A percentile compares a stretch with the other conserved stretches of the same genome.
phyloP scores from a whole-genome alignment of 805 yeast species.

The Zygotorulaspora danielsina region DNA sequence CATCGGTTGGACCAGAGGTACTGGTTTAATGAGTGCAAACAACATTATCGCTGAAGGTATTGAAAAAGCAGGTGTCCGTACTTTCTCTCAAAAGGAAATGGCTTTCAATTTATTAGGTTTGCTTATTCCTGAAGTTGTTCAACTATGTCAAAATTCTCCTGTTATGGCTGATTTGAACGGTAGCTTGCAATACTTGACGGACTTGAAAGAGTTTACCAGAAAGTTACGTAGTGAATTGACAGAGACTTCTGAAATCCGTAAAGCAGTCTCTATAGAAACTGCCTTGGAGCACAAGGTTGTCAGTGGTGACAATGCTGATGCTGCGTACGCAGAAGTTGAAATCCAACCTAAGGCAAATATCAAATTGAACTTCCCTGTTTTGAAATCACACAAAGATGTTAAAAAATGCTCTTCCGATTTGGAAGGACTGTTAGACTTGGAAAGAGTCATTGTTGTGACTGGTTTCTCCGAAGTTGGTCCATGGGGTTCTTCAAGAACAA shows the following conservation, averaged over 20 bases:
- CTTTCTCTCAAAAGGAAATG: slow-evolving; percentile 98
- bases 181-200: slow-evolving; percentile 90
- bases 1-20: slow-evolving; percentile 99
- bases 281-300: slow-evolving; percentile 79
- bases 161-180: slow-evolving; percentile 98
- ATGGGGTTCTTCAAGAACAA: slow-evolving; percentile 98
- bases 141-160: slow-evolving; percentile 87
- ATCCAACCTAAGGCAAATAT: slow-evolving; percentile 94
- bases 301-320: slow-evolving; percentile 83
- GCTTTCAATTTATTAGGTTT: slow-evolving; percentile 96
- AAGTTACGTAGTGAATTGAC: slow-evolving; percentile 66
- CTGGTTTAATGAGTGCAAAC: slow-evolving; percentile 97
- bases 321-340: slow-evolving; percentile 69
- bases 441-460: slow-evolving; percentile 87
- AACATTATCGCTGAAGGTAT: slow-evolving; percentile 97
- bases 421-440: slow-evolving; percentile 89
- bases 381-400: slow-evolving; percentile 72
- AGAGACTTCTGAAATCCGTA: slow-evolving; percentile 86
- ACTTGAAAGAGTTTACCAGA: slow-evolving; percentile 82
- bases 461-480: slow-evolving; percentile 99
- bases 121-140: slow-evolving; percentile 78
- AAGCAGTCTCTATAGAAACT: slow-evolving; percentile 92
- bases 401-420: slow-evolving; percentile 66
- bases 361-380: slow-evolving; percentile 87
- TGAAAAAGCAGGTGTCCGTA: slow-evolving; percentile 92